phyloP scores from a whole-genome alignment of 2,329 filamentous ascomycete genomes.

The Exserohilum turcica region DNA sequence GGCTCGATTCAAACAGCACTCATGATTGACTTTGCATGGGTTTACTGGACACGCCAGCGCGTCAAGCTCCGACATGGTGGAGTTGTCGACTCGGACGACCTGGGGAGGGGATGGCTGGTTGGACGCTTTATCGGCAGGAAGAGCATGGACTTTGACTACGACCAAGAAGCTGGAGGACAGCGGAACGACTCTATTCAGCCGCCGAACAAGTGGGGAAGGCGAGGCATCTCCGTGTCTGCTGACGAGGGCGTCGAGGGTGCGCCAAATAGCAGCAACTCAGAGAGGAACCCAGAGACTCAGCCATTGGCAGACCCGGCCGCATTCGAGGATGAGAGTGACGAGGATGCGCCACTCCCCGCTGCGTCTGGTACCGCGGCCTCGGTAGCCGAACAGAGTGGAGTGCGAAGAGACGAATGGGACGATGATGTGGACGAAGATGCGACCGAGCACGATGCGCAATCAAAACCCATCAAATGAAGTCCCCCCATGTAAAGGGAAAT shows the following conservation, averaged over 20 bases:
- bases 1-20: constrained; percentile 87
- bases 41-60: constrained; percentile 90
- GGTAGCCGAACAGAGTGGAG: constrained; percentile 33
- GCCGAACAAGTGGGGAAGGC: constrained; percentile 60
- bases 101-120: constrained; percentile 83
- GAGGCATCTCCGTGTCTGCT: constrained; percentile 64
- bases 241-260: constrained; percentile 57
- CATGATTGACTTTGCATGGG: constrained; percentile 94
- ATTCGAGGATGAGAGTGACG: constrained; percentile 55
- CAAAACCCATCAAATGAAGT: constrained; percentile 18
- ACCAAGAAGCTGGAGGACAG: constrained; percentile 60
- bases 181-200: constrained; percentile 21
- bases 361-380: constrained; percentile 10
- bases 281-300: constrained; percentile 40
- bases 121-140: constrained; percentile 72
- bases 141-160: constrained; percentile 56
- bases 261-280: constrained; percentile 27
- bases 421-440: constrained; percentile 46
- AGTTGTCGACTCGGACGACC: constrained; percentile 86
- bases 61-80: constrained; percentile 91
- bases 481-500: background rate
- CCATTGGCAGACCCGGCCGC: constrained; percentile 54
- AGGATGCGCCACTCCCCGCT: constrained; percentile 41
- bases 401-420: constrained; percentile 48
- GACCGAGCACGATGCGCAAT: constrained; percentile 30